Evolutionary conservation across 2,329 filamentous ascomycete species (phyloP).

Genomic region (Neophaeococcomyces aloes): DNA sequence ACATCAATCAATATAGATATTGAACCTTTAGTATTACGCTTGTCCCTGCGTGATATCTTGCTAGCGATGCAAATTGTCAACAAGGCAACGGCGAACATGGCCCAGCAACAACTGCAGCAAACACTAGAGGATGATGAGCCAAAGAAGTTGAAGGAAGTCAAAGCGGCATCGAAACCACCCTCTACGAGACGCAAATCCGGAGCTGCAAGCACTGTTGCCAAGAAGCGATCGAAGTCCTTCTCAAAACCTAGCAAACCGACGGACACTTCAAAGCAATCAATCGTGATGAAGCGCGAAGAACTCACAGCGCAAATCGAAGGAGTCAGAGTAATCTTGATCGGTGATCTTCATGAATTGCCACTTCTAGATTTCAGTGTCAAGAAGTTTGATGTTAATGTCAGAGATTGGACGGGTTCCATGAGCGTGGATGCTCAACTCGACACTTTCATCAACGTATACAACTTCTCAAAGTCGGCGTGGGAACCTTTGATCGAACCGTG

Average conservation of each 20-base stretch:
- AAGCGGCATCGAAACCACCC: constrained; percentile 24
- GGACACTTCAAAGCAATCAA: constrained; percentile 37
- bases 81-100: constrained; percentile 70
- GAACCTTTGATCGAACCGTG: constrained; percentile 93
- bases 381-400: constrained; percentile 70
- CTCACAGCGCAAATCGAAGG: constrained; percentile 79
- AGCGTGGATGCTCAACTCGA: constrained; percentile 84
- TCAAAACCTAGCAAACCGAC: constrained; percentile 31
- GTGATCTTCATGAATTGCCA: constrained; percentile 88
- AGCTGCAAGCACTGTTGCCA: constrained; percentile 34
- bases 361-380: constrained; percentile 91
- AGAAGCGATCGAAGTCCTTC: constrained; percentile 35
- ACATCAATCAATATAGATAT: constrained; percentile 79
- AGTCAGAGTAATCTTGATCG: constrained; percentile 84
- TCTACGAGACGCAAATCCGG: constrained; percentile 41
- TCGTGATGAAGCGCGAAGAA: constrained; percentile 60
- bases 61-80: constrained; percentile 86
- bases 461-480: constrained; percentile 98
- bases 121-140: constrained; percentile 44
- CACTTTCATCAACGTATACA: constrained; percentile 93
- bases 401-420: constrained; percentile 83
- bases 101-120: constrained; percentile 33
- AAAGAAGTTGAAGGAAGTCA: constrained; percentile 39
- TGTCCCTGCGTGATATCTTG: constrained; percentile 89
- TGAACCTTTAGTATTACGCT: constrained; percentile 77